These are phyloP conservation scores for Tulasnella sp. DNA, from an alignment of 768 basidiomycete species.

Conservation along the genomic window DNA sequence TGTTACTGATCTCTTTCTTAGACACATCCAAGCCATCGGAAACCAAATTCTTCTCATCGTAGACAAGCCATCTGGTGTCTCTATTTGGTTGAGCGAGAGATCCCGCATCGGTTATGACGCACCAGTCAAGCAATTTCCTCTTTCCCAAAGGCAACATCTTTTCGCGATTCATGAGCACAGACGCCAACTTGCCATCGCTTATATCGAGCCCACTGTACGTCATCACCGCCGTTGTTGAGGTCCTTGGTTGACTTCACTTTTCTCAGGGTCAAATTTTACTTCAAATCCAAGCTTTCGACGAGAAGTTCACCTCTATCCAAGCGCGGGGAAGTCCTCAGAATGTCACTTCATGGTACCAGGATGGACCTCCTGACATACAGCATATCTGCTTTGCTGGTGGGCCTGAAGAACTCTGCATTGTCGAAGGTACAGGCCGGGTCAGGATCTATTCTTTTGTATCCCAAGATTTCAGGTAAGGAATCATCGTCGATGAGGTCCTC, in stretches of 20 bases:
- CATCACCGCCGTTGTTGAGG: no score
- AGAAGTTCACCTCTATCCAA: constrained; percentile 29
- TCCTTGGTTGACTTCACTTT: no score
- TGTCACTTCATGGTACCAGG: constrained; percentile 33
- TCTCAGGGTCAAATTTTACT: no score
- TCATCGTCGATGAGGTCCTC: not conserved
- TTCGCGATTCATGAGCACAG: constrained; percentile 42
- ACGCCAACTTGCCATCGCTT: constrained; percentile 30
- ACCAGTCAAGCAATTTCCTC: no score
- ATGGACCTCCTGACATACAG: constrained; percentile 22
- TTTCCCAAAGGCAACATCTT: constrained; percentile 33
- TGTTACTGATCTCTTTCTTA: no score
- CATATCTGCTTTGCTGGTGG: constrained; percentile 36
- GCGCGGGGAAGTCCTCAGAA: constrained; percentile 32
- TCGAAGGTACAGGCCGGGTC: constrained; percentile 33
- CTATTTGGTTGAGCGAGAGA: no score
- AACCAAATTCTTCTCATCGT: no score
- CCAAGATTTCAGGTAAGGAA: constrained; percentile 37
- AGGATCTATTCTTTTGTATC: constrained; percentile 44
- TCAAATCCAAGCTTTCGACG: no score
- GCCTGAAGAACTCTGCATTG: constrained; percentile 39
- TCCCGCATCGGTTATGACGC: no score
- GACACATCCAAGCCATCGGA: no score
- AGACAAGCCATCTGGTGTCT: no score
- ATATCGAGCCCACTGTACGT: not conserved